Base-by-base conservation (phyloP, 208 protist genomes). In the Trypanosomatidae sp. region DNA sequence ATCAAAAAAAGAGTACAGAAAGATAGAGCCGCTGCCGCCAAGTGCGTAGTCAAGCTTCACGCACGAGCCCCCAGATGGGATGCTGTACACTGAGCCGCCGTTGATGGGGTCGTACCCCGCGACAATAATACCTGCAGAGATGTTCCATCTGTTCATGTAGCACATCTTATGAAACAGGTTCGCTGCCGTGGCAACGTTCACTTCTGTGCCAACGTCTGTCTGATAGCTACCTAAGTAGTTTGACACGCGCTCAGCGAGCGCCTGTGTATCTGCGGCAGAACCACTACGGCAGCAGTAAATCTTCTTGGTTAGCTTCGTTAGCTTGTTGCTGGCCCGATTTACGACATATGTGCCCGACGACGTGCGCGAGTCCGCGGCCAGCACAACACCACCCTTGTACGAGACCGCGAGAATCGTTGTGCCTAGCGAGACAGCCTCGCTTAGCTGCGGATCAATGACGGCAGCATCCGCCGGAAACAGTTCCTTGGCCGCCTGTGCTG, bases 1-100 rank as follows among this genome's bases (percentile, higher is more conserved):
- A 78, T 99, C 99, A 80, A 98, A 99, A 82, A 98, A 99, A 30
- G 98, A 99, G 82, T 99, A 99, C 75, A 99, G 95, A 80, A 99
- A 99, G 36, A 98, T 98, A 33, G 98, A 99, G 47, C 99, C 99
- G 67, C 97, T 97, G 62, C 96, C 99, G 52, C 98, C 97, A 47
- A 99, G 93, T 0, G 97, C 91, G 77, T 97, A 99, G 73, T 97
- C 92, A 64, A 99, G 84, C 77, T 97, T 93, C 46, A 99, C 88
- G 60, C 97, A 92, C 5, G 97, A 92, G 5, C 96, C 98, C 41
- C 97, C 98, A 10, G 98, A 93, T 3, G 98, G 94, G 74, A 99
- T 99, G 75, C 90, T 97, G 88, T 98, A 99, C 36, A 99, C 98
- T 17, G 83, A 92, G 25, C 97, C 97, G n/a, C 98, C 98, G 73